Conservation (phyloP, 2,329 filamentous ascomycete species). For the Phyllosticta citrichinensis region DNA sequence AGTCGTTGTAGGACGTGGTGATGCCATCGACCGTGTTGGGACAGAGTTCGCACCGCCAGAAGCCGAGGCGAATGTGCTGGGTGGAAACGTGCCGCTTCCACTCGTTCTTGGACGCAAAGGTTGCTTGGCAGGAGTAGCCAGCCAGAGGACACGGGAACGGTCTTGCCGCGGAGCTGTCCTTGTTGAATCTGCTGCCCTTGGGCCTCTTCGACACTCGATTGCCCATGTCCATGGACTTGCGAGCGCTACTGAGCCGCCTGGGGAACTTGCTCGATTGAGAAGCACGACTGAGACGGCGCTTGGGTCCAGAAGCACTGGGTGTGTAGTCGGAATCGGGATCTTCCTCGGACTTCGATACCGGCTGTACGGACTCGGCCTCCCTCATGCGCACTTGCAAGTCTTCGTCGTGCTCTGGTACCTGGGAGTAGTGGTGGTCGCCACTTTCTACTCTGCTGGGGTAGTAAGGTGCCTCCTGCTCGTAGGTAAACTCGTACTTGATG, state of each 20-base stretch:
- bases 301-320: constrained; percentile 13
- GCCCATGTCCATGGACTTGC: neutral
- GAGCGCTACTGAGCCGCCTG: neutral
- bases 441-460: constrained; percentile 1
- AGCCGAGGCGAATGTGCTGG: constrained; percentile 65
- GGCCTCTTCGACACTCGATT: neutral
- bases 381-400: constrained; percentile 13
- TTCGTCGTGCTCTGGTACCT: neutral
- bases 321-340: constrained; percentile 26
- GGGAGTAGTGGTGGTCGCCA: neutral
- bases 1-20: constrained; percentile 45
- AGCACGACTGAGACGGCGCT: constrained; percentile 18
- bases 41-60: constrained; percentile 66
- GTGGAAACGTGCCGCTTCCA: constrained; percentile 85
- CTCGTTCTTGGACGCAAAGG: constrained; percentile 78
- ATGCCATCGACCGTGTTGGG: constrained; percentile 21
- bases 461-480: constrained; percentile 14
- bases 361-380: constrained; percentile 28
- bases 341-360: constrained; percentile 20
- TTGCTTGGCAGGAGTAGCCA: constrained; percentile 62
- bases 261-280: constrained; percentile 16
- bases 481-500: constrained; percentile 17
- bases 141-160: constrained; percentile 70
- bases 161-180: constrained; percentile 23
- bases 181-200: neutral